A percentile compares a stretch with the other conserved stretches of the same genome.
phyloP scores from a whole-genome alignment of 805 yeast species.

The Teunomyces tritomae region DNA sequence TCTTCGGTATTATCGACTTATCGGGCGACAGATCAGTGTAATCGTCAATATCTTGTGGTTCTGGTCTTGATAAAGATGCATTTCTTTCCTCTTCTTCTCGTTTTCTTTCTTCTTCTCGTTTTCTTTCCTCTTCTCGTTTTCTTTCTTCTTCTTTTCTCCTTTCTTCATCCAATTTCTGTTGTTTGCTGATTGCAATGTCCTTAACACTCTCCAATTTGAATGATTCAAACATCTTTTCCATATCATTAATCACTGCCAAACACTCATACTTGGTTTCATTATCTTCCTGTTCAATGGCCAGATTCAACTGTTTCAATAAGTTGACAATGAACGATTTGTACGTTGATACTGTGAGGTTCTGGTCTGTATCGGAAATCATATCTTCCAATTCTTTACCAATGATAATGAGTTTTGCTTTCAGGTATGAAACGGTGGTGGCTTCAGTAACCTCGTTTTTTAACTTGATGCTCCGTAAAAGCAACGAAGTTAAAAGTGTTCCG shows the following conservation, averaged over 20 bases:
- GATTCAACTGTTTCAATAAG: constrained; percentile 55
- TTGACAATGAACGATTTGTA: constrained; percentile 61
- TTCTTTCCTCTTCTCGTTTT: not conserved
- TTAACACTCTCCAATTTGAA: constrained; percentile 35
- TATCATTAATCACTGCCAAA: constrained; percentile 62
- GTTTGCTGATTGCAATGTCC: constrained; percentile 10
- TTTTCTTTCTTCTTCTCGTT: constrained; percentile 3
- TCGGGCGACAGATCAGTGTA: constrained; percentile 1
- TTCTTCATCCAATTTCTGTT: not conserved
- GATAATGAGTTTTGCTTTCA: constrained; percentile 60
- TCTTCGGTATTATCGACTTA: not conserved
- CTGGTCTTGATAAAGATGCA: not conserved
- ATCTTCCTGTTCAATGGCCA: constrained; percentile 52
- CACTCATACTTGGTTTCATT: constrained; percentile 63
- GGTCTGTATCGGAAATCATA: constrained; percentile 37
- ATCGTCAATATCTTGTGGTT: constrained; percentile 3
- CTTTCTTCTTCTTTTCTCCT: not conserved
- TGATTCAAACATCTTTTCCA: constrained; percentile 71
- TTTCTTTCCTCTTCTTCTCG: not conserved
- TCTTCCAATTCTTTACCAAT: constrained; percentile 63
- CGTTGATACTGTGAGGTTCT: constrained; percentile 33
- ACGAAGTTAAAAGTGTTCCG: constrained; percentile 48
- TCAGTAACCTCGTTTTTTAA: constrained; percentile 51
- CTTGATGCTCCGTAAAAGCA: constrained; percentile 44
- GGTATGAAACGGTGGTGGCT: constrained; percentile 55